Percentiles rank a stretch among this genome's conserved stretches.
Conservation (phyloP, 768 basidiomycete genomes). For the Termitomyces heimii region DNA sequence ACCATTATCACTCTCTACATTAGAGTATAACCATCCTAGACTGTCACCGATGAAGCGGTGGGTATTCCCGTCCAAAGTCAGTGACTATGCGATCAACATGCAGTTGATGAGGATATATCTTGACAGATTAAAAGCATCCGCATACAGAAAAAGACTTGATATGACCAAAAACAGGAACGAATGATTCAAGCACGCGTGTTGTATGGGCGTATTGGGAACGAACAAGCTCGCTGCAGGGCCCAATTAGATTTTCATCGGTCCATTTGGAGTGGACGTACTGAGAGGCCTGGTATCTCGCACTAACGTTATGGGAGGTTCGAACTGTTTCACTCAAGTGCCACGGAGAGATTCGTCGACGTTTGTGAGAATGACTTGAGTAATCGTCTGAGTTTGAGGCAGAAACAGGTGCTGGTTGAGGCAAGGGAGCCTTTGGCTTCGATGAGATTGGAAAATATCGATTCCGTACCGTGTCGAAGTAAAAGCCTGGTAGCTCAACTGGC, state of each 20-base stretch:
- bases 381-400: neutral
- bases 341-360: constrained; percentile 9
- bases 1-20: constrained; percentile 3
- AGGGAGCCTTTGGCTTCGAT: constrained; percentile 24
- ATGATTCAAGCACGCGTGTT: constrained; percentile 21
- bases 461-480: constrained; percentile 46
- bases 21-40: constrained; percentile 44
- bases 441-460: constrained; percentile 55
- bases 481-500: constrained; percentile 47
- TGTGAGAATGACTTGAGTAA: constrained; percentile 1
- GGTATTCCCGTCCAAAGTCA: constrained; percentile 21
- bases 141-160: constrained; percentile 46
- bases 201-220: constrained; percentile 34
- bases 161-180: constrained; percentile 27
- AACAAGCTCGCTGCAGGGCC: constrained; percentile 29
- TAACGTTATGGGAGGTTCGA: constrained; percentile 8
- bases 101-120: neutral
- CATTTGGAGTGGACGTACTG: constrained; percentile 11
- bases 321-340: constrained; percentile 13
- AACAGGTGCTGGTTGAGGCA: constrained; percentile 1
- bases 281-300: constrained; percentile 9
- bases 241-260: neutral
- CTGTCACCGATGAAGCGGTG: constrained; percentile 46
- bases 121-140: neutral
- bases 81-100: constrained; percentile 22